A percentile compares a stretch with the other conserved stretches of the same genome.
These are phyloP conservation scores for Leptodermis oblonga DNA, from an alignment of 257 asterid species.

Conservation along the genomic window DNA sequence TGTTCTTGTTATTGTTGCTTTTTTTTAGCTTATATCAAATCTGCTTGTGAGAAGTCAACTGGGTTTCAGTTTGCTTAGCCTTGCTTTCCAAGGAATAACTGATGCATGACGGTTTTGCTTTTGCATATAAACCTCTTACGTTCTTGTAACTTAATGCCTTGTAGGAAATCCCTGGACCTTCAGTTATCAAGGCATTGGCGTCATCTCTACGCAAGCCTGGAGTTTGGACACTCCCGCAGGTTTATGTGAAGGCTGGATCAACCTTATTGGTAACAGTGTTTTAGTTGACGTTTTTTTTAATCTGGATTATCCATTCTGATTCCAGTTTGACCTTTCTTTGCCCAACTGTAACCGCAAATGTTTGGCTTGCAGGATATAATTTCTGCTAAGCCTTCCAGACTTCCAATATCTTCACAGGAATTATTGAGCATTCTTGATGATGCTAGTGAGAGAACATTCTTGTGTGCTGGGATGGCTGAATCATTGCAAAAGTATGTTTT, in stretches of 20 bases:
- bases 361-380: slow-evolving; percentile 63
- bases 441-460: slow-evolving; percentile 91
- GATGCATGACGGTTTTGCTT: background rate
- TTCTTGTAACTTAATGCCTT: slow-evolving; percentile 4
- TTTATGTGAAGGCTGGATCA: slow-evolving; percentile 70
- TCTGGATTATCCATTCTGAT: slow-evolving; percentile 16
- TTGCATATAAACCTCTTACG: background rate
- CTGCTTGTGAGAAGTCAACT: background rate
- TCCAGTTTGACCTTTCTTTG: slow-evolving; percentile 8
- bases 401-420: slow-evolving; percentile 67
- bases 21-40: background rate
- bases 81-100: background rate
- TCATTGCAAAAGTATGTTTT: slow-evolving; percentile 65
- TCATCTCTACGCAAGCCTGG: slow-evolving; percentile 53
- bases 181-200: slow-evolving; percentile 50
- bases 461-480: slow-evolving; percentile 90
- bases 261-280: slow-evolving; percentile 55
- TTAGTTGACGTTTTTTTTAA: slow-evolving; percentile 1
- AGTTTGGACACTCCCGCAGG: slow-evolving; percentile 68
- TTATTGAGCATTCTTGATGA: slow-evolving; percentile 81
- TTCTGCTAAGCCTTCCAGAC: slow-evolving; percentile 58
- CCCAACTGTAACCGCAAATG: slow-evolving; percentile 15
- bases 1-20: slow-evolving; percentile 13
- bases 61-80: background rate
- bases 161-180: slow-evolving; percentile 71